Percentiles rank a stretch among this genome's conserved stretches.
phyloP scores from a whole-genome alignment of 768 basidiomycete species.

The Tephrocybe rancida region DNA sequence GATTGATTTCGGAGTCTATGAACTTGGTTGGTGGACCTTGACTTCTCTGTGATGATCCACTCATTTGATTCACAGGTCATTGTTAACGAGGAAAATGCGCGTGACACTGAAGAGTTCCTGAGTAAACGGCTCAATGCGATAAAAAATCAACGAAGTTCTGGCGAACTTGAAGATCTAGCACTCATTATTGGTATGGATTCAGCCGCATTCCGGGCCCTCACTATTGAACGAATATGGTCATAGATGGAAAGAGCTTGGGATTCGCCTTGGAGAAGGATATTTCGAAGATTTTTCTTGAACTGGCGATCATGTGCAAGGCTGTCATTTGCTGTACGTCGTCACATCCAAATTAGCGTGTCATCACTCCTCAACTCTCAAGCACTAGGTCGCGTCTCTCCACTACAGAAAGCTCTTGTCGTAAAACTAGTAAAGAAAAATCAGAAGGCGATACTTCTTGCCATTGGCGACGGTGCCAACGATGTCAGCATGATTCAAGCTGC shows the following conservation, averaged over 20 bases:
- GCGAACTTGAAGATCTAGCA: conserved; percentile 94
- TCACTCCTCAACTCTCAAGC: conserved; percentile 9
- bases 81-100: conserved; percentile 86
- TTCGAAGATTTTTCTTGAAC: conserved; percentile 87
- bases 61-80: conserved; percentile 77
- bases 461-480: conserved; percentile 98
- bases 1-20: conserved; percentile 97
- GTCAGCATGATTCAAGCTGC: conserved; percentile 99
- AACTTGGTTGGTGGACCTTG: conserved; percentile 68
- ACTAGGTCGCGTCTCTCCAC: conserved; percentile 91
- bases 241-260: conserved; percentile 93
- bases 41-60: neutral
- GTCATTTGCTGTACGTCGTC: conserved; percentile 88
- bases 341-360: neutral
- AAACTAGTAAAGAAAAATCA: conserved; percentile 99
- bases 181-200: conserved; percentile 77
- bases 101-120: conserved; percentile 84
- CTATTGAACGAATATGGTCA: conserved; percentile 10
- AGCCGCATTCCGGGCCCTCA: neutral
- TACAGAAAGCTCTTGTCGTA: conserved; percentile 97
- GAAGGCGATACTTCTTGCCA: conserved; percentile 91
- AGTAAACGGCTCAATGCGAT: conserved; percentile 89
- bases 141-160: conserved; percentile 87
- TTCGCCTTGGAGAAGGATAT: conserved; percentile 94
- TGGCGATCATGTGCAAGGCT: conserved; percentile 98